Percentiles rank a stretch among this genome's conserved stretches.
phyloP scores from a whole-genome alignment of 176 grass and related monocot species.

The Triticum aestivum region IWGSC_CS_RefSeq_v2.1 NC_057800.1:689597997-689598496 shows the following conservation, averaged over 20 bases:
- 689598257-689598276: constrained; percentile 60
- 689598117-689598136: constrained; percentile 90
- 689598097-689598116: constrained; percentile 88
- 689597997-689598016: constrained; percentile 17
- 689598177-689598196: constrained; percentile 85
- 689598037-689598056: constrained; percentile 31
- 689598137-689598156: constrained; percentile 90
- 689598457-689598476: constrained; percentile 71
- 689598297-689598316: constrained; percentile 91
- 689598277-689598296: constrained; percentile 82
- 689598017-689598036: constrained; percentile 19
- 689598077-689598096: constrained; percentile 84
- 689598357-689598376: constrained; percentile 93
- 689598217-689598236: constrained; percentile 67
- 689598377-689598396: constrained; percentile 91
- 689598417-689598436: constrained; percentile 69
- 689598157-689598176: constrained; percentile 75
- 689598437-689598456: constrained; percentile 84
- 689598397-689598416: constrained; percentile 78
- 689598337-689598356: constrained; percentile 67
- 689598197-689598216: constrained; percentile 67
- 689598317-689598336: constrained; percentile 87
- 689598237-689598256: constrained; percentile 76
- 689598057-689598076: constrained; percentile 81
- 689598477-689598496: constrained; percentile 91